Base-by-base conservation (phyloP, 805 yeast genomes). In the Myxozyma neotropica region DNA sequence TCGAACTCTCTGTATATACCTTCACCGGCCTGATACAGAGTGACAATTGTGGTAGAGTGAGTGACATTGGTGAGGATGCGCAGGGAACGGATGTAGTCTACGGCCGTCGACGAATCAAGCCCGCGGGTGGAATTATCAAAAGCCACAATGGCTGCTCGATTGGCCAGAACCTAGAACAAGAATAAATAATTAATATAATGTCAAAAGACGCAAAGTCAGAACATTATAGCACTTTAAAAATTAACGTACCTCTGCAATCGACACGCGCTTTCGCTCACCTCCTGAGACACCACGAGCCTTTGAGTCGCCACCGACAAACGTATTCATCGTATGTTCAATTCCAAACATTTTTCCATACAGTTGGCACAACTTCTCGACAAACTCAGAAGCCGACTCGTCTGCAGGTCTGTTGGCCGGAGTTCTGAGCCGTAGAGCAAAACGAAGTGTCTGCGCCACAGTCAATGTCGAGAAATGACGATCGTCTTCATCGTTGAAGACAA, bases 101-200 rank as follows among this genome's bases (percentile, higher is more conserved):
- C 77, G 15, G 89, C 89, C 19, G 88, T 84, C 15, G 88, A 83
- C 8, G 88, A 81, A 73, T 84, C 89, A 65, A 84, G 76, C 72
- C 89, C 89, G 73, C 88, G 79, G 17, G 89, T 85, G 24, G 88
- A 85, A 67, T 84, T 85, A 74, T 84, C 89, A 82, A 85, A 84
- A 63, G 87, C 83, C 65, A 77, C 83, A 23, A 83, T 75, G 5
- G 82, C 74, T 7, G 81, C 84, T 55, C 81, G 77, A 68, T 57
- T 55, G 12, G 66, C 66, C 24, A 63, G 53, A 21, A 54, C 48
- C 53, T 48, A 19, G 39, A 46, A 19, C 10, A 24, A 13, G 15
- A 48, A 38, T 24, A 40, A 21, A 29, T 31, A 31, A 21, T 7
- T 35, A 27, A 5, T 21, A 3, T 3, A 8, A 8, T 15, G 7